These are phyloP conservation scores for Sclerotinia trifoliorum DNA, from an alignment of 2,329 filamentous ascomycete genomes.

Conservation along the genomic window DNA sequence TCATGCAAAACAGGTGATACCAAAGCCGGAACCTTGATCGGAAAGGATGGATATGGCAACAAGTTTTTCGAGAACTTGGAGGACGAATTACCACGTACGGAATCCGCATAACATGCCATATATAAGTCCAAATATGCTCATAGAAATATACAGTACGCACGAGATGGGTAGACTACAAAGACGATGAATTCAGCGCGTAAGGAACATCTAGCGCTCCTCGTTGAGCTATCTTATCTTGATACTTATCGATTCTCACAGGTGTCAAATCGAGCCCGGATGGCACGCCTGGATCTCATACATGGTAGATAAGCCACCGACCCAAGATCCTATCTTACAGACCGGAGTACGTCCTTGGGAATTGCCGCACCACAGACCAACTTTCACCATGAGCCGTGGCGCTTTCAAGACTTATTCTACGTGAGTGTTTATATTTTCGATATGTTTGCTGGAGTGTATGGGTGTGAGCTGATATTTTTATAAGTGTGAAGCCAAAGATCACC, in stretches of 20 bases:
- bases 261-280: constrained; percentile 93
- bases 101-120: constrained; percentile 7
- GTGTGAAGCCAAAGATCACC: constrained; percentile 54
- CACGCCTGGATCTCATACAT: constrained; percentile 96
- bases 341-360: constrained; percentile 74
- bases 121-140: constrained; percentile 23
- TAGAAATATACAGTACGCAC: constrained; percentile 67
- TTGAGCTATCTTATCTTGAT: not conserved
- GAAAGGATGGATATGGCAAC: constrained; percentile 87
- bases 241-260: constrained; percentile 44
- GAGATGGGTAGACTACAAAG: constrained; percentile 96
- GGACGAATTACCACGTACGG: constrained; percentile 85
- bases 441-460: constrained; percentile 12
- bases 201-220: constrained; percentile 35
- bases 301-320: constrained; percentile 79
- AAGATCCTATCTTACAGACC: constrained; percentile 70
- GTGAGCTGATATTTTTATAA: constrained; percentile 34
- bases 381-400: constrained; percentile 72
- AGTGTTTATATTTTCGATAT: constrained; percentile 44
- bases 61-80: constrained; percentile 92
- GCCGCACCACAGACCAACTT: constrained; percentile 67
- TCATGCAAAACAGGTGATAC: constrained; percentile 71
- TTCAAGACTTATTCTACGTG: constrained; percentile 96
- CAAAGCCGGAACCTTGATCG: constrained; percentile 85
- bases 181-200: constrained; percentile 77